Evolutionary conservation across 1,284 basidiomycete species (phyloP).

Genomic region (Trametes pubescens): DNA sequence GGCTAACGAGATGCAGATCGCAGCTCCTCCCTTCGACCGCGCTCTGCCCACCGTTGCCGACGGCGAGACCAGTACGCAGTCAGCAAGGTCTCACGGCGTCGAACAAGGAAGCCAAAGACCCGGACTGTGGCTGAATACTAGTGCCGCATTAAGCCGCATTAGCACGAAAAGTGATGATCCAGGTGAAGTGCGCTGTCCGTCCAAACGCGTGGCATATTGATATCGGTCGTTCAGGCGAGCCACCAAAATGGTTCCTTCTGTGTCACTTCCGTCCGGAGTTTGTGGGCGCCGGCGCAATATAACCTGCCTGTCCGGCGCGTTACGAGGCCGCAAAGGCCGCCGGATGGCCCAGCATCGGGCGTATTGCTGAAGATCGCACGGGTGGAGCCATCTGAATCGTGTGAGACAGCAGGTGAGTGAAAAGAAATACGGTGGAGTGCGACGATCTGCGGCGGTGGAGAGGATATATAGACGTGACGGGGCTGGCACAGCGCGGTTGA

Average conservation of each 20-base stretch:
- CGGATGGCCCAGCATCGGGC: too few relatives aligned
- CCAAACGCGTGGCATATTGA: not conserved
- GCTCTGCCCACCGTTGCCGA: not conserved
- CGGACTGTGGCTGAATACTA: not conserved
- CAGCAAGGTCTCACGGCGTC: not conserved
- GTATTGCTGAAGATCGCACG: not conserved
- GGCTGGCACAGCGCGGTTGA: slow-evolving; percentile 19
- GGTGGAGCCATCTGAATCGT: not conserved
- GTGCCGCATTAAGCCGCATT: not conserved
- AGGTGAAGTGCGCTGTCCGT: not conserved
- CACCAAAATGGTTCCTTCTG: not conserved
- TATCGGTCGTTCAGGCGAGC: not conserved
- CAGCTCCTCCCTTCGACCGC: not conserved
- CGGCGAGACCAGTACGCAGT: not conserved
- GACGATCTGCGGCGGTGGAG: slow-evolving; percentile 12
- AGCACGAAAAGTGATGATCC: not conserved
- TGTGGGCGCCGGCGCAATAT: not conserved
- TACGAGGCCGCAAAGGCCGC: not conserved
- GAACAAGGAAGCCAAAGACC: not conserved
- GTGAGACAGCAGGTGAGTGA: not conserved
- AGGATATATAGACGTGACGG: slow-evolving; percentile 2
- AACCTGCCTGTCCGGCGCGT: not conserved
- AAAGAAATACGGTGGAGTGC: not conserved
- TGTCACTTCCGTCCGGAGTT: not conserved
- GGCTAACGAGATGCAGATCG: slow-evolving; percentile 7